Evolutionary conservation across 257 asterid genomes (phyloP), one percentile per base, ranked within the genome.

Genomic region (Henckelia pumila): DNA sequence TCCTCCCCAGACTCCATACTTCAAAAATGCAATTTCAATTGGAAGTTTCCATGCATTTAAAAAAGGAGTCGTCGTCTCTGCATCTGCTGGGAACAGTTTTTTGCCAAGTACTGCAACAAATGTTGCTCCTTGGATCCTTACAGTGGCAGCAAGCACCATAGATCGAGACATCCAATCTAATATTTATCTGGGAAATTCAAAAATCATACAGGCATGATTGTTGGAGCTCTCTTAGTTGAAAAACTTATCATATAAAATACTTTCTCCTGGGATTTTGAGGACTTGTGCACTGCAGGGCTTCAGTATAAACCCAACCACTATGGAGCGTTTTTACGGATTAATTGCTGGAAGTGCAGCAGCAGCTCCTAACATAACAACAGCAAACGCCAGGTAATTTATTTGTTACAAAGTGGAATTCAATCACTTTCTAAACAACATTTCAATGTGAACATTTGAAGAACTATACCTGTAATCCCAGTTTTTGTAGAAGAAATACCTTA

Each of bases 91-190:
- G 61, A 84, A 84, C 57, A 73, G 75, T 37, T 73, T 76, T 64
- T 50, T 71, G 11, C 83, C 83, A 1, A 47, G 40, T 14, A 78
- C 76, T 49, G 79, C 73, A 21, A 23, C 61, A 9, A 84, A 81
- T 33, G 75, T 72, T 30, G 86, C 83, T 55, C 86, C 89, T 19
- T 84, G 86, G 89, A 70, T 79, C 8, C 81, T 81, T 56, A 81
- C 84, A 16, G 81, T 81, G 33, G 89, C 84, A 35, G 86, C 89
- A 52, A 81, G 84, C 73, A 76, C 86, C 59, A 78, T 78, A 64
- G 84, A 81, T 69, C 80, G 82, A 14, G 84, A 82, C 58, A 53
- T 78, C 9, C 76, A 61, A 56, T 71, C 86, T 21, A 66, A 71
- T 35, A 63, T 86, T 53, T 71, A 70, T 57, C 77, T 83, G 32